Evolutionary conservation across 202 grass and related monocot genomes (phyloP).

Genomic region (Panicum hallii): DNA sequence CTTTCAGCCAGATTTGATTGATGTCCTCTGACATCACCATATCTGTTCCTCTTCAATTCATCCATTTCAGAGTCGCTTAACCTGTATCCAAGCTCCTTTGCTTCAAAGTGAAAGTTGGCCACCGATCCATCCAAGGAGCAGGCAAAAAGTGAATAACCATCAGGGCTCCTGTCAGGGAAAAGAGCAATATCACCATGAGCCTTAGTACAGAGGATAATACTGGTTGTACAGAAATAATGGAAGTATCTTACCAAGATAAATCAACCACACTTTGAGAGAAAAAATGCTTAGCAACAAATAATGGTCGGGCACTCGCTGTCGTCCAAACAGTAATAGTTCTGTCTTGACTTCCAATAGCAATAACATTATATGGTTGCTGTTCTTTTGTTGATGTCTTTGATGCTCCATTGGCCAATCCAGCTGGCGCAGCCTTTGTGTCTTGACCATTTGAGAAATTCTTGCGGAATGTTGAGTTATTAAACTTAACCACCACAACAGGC

Average conservation of each 20-base stretch:
- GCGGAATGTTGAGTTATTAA: slow-evolving; percentile 92
- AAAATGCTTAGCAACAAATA: slow-evolving; percentile 99
- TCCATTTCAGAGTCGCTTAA: slow-evolving; percentile 88
- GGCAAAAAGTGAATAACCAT: slow-evolving; percentile 95
- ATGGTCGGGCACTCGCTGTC: slow-evolving; percentile 84
- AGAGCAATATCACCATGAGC: slow-evolving; percentile 36
- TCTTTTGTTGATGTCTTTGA: slow-evolving; percentile 73
- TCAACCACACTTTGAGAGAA: slow-evolving; percentile 98
- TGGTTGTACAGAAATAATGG: slow-evolving; percentile 10
- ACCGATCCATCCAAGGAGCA: slow-evolving; percentile 96
- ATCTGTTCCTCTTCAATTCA: slow-evolving; percentile 89
- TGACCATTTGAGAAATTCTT: slow-evolving; percentile 72
- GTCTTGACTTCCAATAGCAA: slow-evolving; percentile 99
- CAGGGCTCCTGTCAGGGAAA: slow-evolving; percentile 82
- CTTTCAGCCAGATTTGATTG: slow-evolving; percentile 94
- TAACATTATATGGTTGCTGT: slow-evolving; percentile 88
- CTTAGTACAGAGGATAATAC: slow-evolving; percentile 11
- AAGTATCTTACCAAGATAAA: slow-evolving; percentile 83
- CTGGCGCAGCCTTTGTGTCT: slow-evolving; percentile 61
- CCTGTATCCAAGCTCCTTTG: slow-evolving; percentile 88
- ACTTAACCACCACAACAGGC: slow-evolving; percentile 89
- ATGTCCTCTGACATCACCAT: slow-evolving; percentile 85
- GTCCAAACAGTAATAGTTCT: slow-evolving; percentile 99
- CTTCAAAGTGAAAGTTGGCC: slow-evolving; percentile 90
- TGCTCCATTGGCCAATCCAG: slow-evolving; percentile 85